Evolutionary conservation across 1,284 basidiomycete genomes (phyloP).

Genomic region (Hemileia vastatrix): DNA sequence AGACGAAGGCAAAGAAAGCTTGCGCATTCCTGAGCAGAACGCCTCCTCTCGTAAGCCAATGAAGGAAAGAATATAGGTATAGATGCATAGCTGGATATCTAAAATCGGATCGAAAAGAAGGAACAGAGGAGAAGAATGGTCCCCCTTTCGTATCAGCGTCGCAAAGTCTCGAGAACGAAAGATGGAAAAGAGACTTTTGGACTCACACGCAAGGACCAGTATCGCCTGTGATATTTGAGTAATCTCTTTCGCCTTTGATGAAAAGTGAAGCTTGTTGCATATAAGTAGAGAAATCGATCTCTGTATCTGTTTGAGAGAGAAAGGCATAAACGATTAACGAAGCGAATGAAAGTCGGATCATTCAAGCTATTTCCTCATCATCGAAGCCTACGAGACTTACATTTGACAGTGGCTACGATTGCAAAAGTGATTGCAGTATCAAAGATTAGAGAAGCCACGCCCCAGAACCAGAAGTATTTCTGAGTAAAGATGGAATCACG

Average conservation of each 20-base stretch:
- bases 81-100: conserved; percentile 38
- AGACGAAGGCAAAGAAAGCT: not conserved
- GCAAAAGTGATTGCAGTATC: not conserved
- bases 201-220: conserved; percentile 86
- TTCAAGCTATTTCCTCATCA: no score
- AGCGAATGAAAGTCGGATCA: no score
- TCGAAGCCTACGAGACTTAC: not conserved
- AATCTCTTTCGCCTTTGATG: conserved; percentile 71
- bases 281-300: conserved; percentile 94
- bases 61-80: conserved; percentile 35
- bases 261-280: conserved; percentile 75
- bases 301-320: conserved; percentile 59
- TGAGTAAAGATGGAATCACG: not conserved
- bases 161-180: conserved; percentile 10
- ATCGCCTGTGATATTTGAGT: conserved; percentile 71
- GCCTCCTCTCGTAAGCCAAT: no score
- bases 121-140: not conserved
- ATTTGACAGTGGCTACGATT: not conserved
- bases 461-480: not conserved
- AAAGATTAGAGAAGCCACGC: not conserved
- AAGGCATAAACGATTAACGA: not conserved
- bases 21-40: not conserved
- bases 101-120: not conserved
- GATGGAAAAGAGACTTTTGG: not conserved
- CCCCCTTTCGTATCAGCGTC: no score